A percentile compares a stretch with the other conserved stretches of the same genome.
Evolutionary conservation across 148 eudicot species (phyloP).

Genomic region (Vaccinium myrtillus): DNA sequence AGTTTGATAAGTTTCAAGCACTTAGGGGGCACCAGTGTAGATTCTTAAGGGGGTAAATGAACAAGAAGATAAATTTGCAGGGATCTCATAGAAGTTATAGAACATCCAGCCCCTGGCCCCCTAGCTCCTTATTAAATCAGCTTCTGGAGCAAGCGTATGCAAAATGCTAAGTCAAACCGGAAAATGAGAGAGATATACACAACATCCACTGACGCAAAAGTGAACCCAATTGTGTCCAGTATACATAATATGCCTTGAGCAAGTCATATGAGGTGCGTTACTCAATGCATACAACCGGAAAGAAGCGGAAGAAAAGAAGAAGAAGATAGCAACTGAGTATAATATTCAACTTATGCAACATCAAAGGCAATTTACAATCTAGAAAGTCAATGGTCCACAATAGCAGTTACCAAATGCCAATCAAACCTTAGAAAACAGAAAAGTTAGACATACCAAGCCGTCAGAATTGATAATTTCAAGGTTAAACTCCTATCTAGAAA

Average conservation of each 20-base stretch:
- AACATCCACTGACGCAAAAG: not conserved
- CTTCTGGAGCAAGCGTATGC: no score
- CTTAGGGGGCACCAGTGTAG: not conserved
- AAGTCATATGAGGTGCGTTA: not conserved
- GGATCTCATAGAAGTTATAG: not conserved
- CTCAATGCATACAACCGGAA: not conserved
- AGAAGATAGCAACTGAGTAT: not conserved
- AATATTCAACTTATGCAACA: not conserved
- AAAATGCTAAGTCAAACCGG: no score
- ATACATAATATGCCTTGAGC: not conserved
- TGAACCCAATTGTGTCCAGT: not conserved
- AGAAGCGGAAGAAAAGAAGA: not conserved
- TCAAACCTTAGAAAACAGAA: constrained; percentile 3
- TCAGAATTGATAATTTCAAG: not conserved
- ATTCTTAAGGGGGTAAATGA: not conserved
- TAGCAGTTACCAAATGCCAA: not conserved
- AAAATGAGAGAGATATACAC: not conserved
- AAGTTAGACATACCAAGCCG: not conserved
- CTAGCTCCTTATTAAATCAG: no score
- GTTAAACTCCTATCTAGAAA: not conserved
- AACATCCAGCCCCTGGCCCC: no score
- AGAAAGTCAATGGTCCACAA: constrained; percentile 5
- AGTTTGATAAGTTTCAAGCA: not conserved
- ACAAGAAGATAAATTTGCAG: not conserved
- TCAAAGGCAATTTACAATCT: not conserved